A percentile compares a stretch with the other conserved stretches of the same genome.
Conservation (phyloP, 2,329 filamentous ascomycete species). For the Fusarium buharicum region DNA sequence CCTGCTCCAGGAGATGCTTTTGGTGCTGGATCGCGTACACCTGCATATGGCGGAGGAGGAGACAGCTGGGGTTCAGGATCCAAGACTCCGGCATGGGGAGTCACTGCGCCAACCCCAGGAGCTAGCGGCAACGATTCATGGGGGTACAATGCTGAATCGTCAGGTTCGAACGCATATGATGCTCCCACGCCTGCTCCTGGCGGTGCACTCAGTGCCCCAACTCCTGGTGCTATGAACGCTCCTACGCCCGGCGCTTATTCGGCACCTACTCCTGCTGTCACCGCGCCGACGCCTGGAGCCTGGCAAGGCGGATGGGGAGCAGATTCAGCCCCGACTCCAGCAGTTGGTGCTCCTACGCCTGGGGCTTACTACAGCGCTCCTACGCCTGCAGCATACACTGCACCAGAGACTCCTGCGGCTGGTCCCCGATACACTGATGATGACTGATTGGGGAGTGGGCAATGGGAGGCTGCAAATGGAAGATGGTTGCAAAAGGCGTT, state of each 20-base stretch:
- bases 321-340: constrained; percentile 74
- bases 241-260: constrained; percentile 76
- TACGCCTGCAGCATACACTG: constrained; percentile 70
- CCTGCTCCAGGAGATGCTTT: constrained; percentile 70
- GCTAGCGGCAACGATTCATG: constrained; percentile 68
- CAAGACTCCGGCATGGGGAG: constrained; percentile 80
- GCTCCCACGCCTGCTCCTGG: constrained; percentile 71
- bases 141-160: constrained; percentile 66
- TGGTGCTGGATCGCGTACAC: constrained; percentile 74
- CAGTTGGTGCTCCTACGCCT: constrained; percentile 74
- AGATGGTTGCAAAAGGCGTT: constrained; percentile 36
- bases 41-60: constrained; percentile 65
- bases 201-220: constrained; percentile 68
- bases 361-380: constrained; percentile 68
- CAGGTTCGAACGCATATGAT: constrained; percentile 66
- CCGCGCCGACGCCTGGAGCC: constrained; percentile 75
- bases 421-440: constrained; percentile 66
- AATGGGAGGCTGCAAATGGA: constrained; percentile 7
- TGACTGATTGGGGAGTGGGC: constrained; percentile 46
- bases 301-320: constrained; percentile 69
- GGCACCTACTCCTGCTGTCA: constrained; percentile 71
- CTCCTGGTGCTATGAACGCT: constrained; percentile 71
- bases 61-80: constrained; percentile 75
- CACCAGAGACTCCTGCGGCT: constrained; percentile 70
- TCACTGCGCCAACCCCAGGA: constrained; percentile 67